A percentile compares a stretch with the other conserved stretches of the same genome.
Conservation (phyloP, 345 rosid species). For the Punica granatum region DNA sequence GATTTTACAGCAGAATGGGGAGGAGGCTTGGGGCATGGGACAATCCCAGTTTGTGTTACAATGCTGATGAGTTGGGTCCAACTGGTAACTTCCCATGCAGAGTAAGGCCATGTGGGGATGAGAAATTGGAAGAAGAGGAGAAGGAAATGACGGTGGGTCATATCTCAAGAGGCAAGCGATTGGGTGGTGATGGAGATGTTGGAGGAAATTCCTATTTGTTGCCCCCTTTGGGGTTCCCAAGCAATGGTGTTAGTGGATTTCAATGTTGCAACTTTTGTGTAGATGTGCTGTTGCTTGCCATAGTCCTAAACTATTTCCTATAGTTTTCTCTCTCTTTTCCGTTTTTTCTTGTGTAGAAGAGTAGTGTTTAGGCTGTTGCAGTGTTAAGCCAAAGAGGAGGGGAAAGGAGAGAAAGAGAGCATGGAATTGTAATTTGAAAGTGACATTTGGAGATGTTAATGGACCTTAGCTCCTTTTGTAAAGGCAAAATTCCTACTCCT, state of each 20-base stretch:
- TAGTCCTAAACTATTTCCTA: slow-evolving; percentile 11
- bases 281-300: slow-evolving; percentile 9
- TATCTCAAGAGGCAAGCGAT: slow-evolving; percentile 23
- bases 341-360: background rate
- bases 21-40: slow-evolving; percentile 86
- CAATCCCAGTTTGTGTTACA: slow-evolving; percentile 72
- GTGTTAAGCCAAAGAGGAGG: background rate
- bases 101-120: slow-evolving; percentile 53
- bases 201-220: slow-evolving; percentile 21
- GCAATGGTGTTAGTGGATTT: slow-evolving; percentile 17
- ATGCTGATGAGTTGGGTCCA: slow-evolving; percentile 27
- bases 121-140: slow-evolving; percentile 9
- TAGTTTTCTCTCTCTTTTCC: no score
- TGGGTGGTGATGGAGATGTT: slow-evolving; percentile 15
- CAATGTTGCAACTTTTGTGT: slow-evolving; percentile 13
- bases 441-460: background rate
- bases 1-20: slow-evolving; percentile 59
- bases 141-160: slow-evolving; percentile 14
- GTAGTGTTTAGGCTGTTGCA: background rate
- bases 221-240: slow-evolving; percentile 38
- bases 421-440: background rate
- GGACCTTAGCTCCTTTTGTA: background rate
- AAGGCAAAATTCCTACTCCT: background rate
- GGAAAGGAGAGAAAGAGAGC: background rate
- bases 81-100: slow-evolving; percentile 44